Percentiles rank a stretch among this genome's conserved stretches.
Evolutionary conservation across 2,329 filamentous ascomycete genomes (phyloP).

Genomic region (Colletotrichum somersetense): DNA sequence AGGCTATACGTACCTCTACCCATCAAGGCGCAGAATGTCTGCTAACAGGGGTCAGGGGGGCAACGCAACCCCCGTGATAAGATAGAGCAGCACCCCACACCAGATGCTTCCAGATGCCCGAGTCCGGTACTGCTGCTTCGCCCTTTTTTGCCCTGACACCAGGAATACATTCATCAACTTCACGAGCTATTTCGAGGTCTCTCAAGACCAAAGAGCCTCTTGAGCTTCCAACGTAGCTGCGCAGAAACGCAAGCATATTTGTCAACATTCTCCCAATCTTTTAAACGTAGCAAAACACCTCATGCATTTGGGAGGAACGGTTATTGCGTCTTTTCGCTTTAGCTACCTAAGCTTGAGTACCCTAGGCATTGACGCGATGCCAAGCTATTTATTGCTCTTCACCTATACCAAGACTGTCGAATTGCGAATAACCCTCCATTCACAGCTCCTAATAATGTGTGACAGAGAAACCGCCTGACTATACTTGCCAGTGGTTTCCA

Average conservation of each 20-base stretch:
- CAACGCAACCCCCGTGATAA: not conserved
- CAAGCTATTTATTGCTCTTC: not conserved
- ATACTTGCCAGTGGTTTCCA: constrained; percentile 12
- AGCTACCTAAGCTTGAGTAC: not conserved
- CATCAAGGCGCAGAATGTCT: not conserved
- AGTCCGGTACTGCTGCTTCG: too few species aligned
- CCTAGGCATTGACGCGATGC: not conserved
- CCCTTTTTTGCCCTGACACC: too few species aligned
- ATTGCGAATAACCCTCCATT: not conserved
- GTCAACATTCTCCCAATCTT: not conserved
- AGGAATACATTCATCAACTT: not conserved
- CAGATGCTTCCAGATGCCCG: not conserved
- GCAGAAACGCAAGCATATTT: not conserved
- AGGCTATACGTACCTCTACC: not conserved
- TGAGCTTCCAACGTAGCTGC: not conserved
- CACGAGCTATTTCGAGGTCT: not conserved
- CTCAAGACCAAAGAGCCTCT: not conserved
- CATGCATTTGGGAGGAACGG: not conserved
- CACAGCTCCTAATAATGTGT: not conserved
- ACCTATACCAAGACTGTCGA: not conserved
- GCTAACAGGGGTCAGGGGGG: not conserved
- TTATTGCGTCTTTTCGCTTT: not conserved
- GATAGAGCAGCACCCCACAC: constrained; percentile 2
- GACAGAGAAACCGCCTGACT: not conserved
- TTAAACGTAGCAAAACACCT: not conserved